Evolutionary conservation across 2,329 filamentous ascomycete genomes (phyloP), one percentile per base, ranked within the genome.

Genomic region (Scedosporium dehoogii): DNA sequence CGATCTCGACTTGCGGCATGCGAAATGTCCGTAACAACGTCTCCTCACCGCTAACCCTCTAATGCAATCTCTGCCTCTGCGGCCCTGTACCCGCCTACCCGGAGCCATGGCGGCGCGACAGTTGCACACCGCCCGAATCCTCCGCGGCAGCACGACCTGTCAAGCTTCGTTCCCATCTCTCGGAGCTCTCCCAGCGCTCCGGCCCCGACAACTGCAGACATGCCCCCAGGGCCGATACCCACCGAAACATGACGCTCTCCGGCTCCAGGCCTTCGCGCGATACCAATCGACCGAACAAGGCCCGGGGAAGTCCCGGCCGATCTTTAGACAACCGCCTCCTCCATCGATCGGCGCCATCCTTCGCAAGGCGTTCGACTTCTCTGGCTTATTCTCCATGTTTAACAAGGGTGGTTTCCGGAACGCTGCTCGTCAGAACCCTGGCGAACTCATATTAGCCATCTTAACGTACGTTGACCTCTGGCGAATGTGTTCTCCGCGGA

Each of bases 371-470:
- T 53, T 62, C 12, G 25, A 62, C 41, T 62, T 62, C 55, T 46
- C 53, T 18, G 23, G 38, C 25, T 6, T 48, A 21, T 62, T 58
- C 6, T 41, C 53, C n/a, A 14, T 21, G 18, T 27, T 58, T 23
- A 27, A 53, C 4, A 62, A 48, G 25, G 53, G 73, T 48, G 75
- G 68, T 25, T 67, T 79, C 44, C 72, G 70, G 38, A 69, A 64
- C 2, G 68, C 79, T 3, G 79, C 73, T 63, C 72, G 71, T 4
- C 71, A 76, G 62, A 79, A 74, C 64, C 78, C 78, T 2, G 75
- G 75, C 38, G 78, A 79, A 66, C 71, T 78, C 9, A 69, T 78
- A 0, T 60, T 78, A 23, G 77, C 76, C 1, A 65, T 80, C n/a
- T 62, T 72, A 10, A 67, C 78, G 78, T 79, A 72, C 53, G 76